Evolutionary conservation across 1,139 yeast genomes (phyloP).

Genomic region (Groenewaldozyma auringiensis): DNA sequence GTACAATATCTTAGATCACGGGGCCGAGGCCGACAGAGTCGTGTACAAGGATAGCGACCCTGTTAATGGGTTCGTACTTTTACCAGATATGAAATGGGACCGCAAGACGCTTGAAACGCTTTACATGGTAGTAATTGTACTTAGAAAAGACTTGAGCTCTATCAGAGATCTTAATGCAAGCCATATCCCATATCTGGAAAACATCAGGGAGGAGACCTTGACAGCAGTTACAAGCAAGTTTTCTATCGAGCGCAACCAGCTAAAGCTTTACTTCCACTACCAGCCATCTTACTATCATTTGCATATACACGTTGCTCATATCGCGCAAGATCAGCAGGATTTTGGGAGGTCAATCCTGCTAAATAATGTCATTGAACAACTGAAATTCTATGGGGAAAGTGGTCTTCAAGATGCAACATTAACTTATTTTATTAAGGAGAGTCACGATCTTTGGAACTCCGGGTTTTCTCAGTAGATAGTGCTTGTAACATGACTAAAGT

Average conservation of each 20-base stretch:
- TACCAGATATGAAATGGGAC: conserved; percentile 73
- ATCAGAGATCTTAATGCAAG: conserved; percentile 60
- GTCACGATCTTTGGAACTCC: conserved; percentile 68
- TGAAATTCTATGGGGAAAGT: conserved; percentile 44
- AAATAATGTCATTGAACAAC: conserved; percentile 73
- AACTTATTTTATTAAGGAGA: conserved; percentile 62
- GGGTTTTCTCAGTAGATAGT: background rate
- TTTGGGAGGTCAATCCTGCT: conserved; percentile 77
- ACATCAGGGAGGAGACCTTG: conserved; percentile 40
- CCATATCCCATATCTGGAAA: conserved; percentile 52
- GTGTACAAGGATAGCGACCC: conserved; percentile 54
- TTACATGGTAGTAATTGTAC: conserved; percentile 72
- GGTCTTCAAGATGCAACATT: conserved; percentile 45
- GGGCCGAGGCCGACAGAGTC: conserved; percentile 78
- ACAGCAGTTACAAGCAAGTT: conserved; percentile 43
- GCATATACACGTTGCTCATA: conserved; percentile 84
- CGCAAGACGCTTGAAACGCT: conserved; percentile 58
- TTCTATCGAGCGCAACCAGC: conserved; percentile 40
- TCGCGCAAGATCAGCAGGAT: conserved; percentile 65
- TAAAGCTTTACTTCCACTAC: conserved; percentile 76
- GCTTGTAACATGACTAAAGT: too few species aligned
- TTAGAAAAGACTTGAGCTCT: conserved; percentile 61
- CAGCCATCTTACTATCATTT: conserved; percentile 96
- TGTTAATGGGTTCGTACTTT: conserved; percentile 36
- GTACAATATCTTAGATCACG: conserved; percentile 68